These are phyloP conservation scores for Microthlaspi erraticum DNA, from an alignment of 345 rosid species.

Conservation along the genomic window DNA sequence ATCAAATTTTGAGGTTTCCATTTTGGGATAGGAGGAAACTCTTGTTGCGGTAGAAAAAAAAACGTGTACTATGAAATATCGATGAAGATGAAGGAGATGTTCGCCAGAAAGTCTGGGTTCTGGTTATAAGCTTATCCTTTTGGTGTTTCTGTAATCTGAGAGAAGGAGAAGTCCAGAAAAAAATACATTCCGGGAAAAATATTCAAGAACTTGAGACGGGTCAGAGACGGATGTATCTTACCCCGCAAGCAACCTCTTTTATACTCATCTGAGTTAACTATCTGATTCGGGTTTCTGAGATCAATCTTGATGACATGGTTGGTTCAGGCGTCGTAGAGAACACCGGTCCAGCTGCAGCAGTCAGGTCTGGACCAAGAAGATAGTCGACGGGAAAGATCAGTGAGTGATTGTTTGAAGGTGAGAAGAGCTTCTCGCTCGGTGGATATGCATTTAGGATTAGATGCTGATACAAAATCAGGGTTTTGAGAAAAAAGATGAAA, in stretches of 20 bases:
- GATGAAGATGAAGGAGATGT: too few species aligned
- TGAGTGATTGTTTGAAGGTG: conserved; percentile 45
- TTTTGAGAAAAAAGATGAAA: conserved; percentile 23
- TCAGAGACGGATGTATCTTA: conserved; percentile 48
- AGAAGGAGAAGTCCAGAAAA: too few species aligned
- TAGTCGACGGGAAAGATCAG: conserved; percentile 50
- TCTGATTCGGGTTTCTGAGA: conserved; percentile 44
- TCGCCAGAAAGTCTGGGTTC: too few species aligned
- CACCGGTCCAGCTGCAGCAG: too few species aligned
- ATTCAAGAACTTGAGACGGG: conserved; percentile 47
- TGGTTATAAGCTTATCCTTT: too few species aligned
- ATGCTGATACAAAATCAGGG: conserved; percentile 10
- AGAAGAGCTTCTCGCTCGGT: conserved; percentile 55
- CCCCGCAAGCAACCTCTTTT: conserved; percentile 46
- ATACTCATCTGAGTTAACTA: conserved; percentile 27
- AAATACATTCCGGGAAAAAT: too few species aligned
- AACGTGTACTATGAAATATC: too few species aligned
- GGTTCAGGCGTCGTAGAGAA: conserved; percentile 41
- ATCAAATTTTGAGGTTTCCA: too few species aligned
- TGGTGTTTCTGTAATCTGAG: too few species aligned
- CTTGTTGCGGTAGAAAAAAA: too few species aligned
- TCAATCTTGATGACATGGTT: conserved; percentile 48
- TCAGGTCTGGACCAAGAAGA: conserved; percentile 55
- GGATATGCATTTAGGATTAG: conserved; percentile 35
- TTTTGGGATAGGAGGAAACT: too few species aligned